Base-by-base conservation (phyloP, 805 yeast genomes). In the Kluyveromyces lactis region DNA sequence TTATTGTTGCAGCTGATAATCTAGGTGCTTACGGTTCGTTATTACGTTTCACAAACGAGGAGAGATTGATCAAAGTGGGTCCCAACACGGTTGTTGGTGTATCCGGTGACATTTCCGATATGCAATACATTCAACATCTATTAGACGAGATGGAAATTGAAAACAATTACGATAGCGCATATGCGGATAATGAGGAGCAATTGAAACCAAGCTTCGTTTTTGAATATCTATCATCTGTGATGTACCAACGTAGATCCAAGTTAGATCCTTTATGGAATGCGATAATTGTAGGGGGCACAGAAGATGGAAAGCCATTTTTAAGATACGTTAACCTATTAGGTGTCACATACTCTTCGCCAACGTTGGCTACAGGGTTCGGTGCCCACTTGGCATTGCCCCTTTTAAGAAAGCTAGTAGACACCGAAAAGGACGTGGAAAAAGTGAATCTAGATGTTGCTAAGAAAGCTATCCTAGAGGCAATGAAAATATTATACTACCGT, bases 191-290 rank as follows among this genome's bases (percentile, higher is more conserved):
- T 56, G 75, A 86, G 58, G 71, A 78, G 68, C 31, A 75, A 48
- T 62, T 92, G 58, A 74, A 81, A 47, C 95, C 97, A n/a, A 76
- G 85, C 15, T 84, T 86, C 53, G 78, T 92, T 31, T 94, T 86
- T 62, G 90, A 85, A 58, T 92, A 87, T 61, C 68, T 92, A 49
- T 78, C 90, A 35, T 77, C 82, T 43, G 81, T 90, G 32, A 70
- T 90, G 71, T 92, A 92, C 66, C 69, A 74, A 48, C 80, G 97
- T 64, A 77, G 99, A 64, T 73, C 83, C 39, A 87, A 92, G 63
- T 81, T 92, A 90, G 78, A 92, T 60, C 99, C 99, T 18, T 71
- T 87, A 48, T 92, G 97, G 97, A 92, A 92, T 63, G 82, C 97
- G 1, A 66, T 84, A 28, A 70, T 92, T 41, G 97, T 92, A 38